Conservation (phyloP, 2,329 filamentous ascomycete genomes). For the Setomelanomma holmii region DNA sequence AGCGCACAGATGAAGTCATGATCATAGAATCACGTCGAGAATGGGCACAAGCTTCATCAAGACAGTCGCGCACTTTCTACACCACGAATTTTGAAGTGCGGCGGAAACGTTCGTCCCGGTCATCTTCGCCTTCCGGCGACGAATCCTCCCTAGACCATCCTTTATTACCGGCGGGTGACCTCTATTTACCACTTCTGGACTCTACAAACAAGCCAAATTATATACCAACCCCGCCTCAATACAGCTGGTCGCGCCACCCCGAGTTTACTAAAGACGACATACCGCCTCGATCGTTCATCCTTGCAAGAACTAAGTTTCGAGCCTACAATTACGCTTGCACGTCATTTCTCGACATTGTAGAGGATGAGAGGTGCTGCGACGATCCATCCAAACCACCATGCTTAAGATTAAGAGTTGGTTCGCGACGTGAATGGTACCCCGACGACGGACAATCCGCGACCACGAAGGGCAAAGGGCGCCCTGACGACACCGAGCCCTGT, state of each 20-base stretch:
- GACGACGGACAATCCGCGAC: constrained; percentile 4
- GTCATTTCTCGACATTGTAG: constrained; percentile 67
- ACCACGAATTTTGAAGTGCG: constrained; percentile 60
- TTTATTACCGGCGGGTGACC: constrained; percentile 41
- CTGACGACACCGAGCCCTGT: not conserved
- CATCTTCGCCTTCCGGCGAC: constrained; percentile 8
- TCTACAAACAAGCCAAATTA: constrained; percentile 49
- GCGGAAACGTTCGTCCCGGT: constrained; percentile 6
- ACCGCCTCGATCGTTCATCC: constrained; percentile 54
- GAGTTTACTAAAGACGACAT: constrained; percentile 55
- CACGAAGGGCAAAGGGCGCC: constrained; percentile 11
- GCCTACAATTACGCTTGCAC: constrained; percentile 62
- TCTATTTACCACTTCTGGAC: constrained; percentile 31
- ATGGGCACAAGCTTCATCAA: constrained; percentile 64
- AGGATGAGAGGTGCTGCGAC: constrained; percentile 54
- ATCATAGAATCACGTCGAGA: constrained; percentile 75
- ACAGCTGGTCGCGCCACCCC: constrained; percentile 57
- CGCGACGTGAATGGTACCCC: constrained; percentile 48
- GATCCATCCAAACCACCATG: constrained; percentile 39
- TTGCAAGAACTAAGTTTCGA: constrained; percentile 62
- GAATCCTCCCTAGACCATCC: constrained; percentile 9
- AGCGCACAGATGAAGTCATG: constrained; percentile 63
- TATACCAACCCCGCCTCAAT: constrained; percentile 45
- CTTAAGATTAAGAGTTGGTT: constrained; percentile 60
- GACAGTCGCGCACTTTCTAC: constrained; percentile 71